Conservation (phyloP, 192 early-diverging fungal genomes). For the Podila minutissima region DNA sequence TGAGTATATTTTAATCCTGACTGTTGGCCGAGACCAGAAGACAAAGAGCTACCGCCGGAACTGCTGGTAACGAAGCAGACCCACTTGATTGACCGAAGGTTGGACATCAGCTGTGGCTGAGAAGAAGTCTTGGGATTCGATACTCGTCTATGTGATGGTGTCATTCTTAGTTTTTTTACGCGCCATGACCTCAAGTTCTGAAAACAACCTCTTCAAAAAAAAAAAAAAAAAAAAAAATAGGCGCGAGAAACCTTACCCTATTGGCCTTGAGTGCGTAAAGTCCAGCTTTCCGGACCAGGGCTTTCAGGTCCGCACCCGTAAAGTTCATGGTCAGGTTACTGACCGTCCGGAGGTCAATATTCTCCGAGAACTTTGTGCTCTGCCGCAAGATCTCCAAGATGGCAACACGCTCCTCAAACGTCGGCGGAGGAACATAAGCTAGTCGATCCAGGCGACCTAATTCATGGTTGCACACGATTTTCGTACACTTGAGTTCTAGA, state of each 20-base stretch:
- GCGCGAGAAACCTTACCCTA: slow-evolving; percentile 15
- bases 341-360: slow-evolving; percentile 52
- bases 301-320: slow-evolving; percentile 78
- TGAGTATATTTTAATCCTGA: neutral
- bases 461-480: too few relatives aligned
- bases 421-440: slow-evolving; percentile 77
- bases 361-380: slow-evolving; percentile 33
- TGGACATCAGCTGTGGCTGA: slow-evolving; percentile 29
- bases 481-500: too few relatives aligned
- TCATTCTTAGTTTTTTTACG: too few relatives aligned
- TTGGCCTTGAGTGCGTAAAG: slow-evolving; percentile 59
- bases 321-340: slow-evolving; percentile 60
- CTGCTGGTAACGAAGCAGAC: slow-evolving; percentile 35
- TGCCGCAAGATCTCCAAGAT: slow-evolving; percentile 69
- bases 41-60: slow-evolving; percentile 5
- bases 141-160: slow-evolving; percentile 11
- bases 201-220: too few relatives aligned
- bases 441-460: slow-evolving; percentile 82
- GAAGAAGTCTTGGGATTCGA: slow-evolving; percentile 43
- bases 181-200: too few relatives aligned
- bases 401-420: slow-evolving; percentile 59
- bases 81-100: slow-evolving; percentile 33
- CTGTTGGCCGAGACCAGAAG: neutral
- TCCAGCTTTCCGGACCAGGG: slow-evolving; percentile 66
- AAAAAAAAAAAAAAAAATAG: neutral